Evolutionary conservation across 2,329 filamentous ascomycete genomes (phyloP), one percentile per base, ranked within the genome.

Genomic region (Didymellaceae sp.): DNA sequence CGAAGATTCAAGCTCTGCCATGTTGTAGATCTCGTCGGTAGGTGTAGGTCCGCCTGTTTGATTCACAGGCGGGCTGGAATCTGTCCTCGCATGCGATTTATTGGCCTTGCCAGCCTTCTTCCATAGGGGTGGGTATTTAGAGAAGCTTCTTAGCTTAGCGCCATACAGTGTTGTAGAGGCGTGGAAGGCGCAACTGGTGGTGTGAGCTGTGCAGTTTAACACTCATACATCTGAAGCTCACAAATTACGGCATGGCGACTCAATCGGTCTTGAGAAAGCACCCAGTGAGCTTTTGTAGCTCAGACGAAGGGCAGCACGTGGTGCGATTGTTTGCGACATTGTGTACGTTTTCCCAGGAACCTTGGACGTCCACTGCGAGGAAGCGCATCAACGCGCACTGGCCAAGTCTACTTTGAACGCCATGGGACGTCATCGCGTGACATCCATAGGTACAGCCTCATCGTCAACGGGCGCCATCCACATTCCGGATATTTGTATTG

Each of bases 1-100:
- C 8, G 81, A 78, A 0, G 74, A 63, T 55, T 87, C 78, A 3
- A 89, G 74, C 8, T 74, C 70, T 5, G 81, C 78, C 59, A 88
- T 82, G 70, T 89, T 84, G 64, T 79, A 82, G 1, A 85, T 82
- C 63, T 88, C 83, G 47, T 79, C 78, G 11, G 68, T 71, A 8
- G 72, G 53, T 1, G 73, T 78, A 14, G 57, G 32, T 6, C 51
- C 51, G 1, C 58, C 55, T 8, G 61, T 43, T 40, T 65, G 58
- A 42, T 33, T 52, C 24, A 67, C 59, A 2, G 67, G 65, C 1
- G 72, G 66, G n/a, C 66, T 59, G 11, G 68, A 68, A 22, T 74
- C 70, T 37, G 67, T 62, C 49, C 66, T 67, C 13, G 70, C 67
- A 46, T 71, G 59, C 10, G 63, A 68, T 24, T 74, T 72, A 43